These are phyloP conservation scores for Cyberlindnera suaveolens DNA, from an alignment of 805 yeast genomes.

Conservation along the genomic window DNA sequence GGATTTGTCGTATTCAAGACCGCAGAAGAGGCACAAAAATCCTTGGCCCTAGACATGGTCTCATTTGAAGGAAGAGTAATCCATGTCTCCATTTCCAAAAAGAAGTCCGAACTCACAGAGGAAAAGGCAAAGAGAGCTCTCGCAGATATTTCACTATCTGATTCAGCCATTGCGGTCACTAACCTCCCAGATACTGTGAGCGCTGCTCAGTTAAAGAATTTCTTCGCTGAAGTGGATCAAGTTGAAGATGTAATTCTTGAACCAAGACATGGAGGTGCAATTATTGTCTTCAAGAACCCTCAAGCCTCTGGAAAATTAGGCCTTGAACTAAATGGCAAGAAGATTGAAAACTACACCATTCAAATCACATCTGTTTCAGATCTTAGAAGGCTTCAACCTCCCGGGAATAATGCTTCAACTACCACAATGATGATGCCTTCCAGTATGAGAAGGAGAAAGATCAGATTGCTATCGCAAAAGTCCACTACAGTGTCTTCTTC, in stretches of 20 bases:
- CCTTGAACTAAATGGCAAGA: constrained; percentile 34
- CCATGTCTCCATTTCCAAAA: constrained; percentile 42
- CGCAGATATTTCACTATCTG: constrained; percentile 16
- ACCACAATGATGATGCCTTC: constrained; percentile 9
- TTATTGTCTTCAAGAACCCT: constrained; percentile 39
- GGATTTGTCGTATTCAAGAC: constrained; percentile 53
- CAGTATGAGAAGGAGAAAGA: constrained; percentile 5
- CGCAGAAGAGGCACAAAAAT: constrained; percentile 38
- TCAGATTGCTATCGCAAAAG: neutral
- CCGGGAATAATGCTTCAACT: neutral
- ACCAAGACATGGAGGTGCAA: constrained; percentile 41
- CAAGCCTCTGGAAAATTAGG: constrained; percentile 47
- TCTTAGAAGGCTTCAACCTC: constrained; percentile 13
- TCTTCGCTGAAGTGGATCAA: constrained; percentile 30
- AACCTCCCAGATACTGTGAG: constrained; percentile 33
- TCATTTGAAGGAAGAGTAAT: constrained; percentile 42
- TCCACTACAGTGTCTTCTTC: neutral
- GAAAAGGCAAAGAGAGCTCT: constrained; percentile 21
- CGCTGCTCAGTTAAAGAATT: constrained; percentile 26
- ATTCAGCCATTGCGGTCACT: constrained; percentile 18
- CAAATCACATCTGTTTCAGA: constrained; percentile 30
- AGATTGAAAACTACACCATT: constrained; percentile 30
- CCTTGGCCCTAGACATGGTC: constrained; percentile 37
- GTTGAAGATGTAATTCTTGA: constrained; percentile 39
- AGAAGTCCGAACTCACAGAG: constrained; percentile 30